Conservation (phyloP, 768 basidiomycete genomes). For the Exidia glandulosa region DNA sequence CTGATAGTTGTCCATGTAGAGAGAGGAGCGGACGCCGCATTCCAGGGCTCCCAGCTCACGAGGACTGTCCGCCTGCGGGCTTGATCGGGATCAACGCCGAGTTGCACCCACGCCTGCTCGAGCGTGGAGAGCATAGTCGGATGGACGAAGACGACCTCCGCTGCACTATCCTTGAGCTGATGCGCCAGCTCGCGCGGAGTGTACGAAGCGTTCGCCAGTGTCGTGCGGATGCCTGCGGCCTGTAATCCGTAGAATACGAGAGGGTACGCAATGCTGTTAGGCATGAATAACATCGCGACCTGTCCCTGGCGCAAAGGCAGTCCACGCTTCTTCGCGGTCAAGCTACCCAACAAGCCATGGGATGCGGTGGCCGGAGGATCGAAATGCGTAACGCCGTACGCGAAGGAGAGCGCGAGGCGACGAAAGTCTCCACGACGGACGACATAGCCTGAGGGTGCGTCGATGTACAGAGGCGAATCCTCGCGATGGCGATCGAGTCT, state of each 20-base stretch:
- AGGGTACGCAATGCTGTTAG: conserved; percentile 52
- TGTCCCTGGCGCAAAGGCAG: conserved; percentile 36
- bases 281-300: conserved; percentile 54
- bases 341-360: conserved; percentile 25
- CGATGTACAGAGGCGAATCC: conserved; percentile 47
- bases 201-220: conserved; percentile 66
- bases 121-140: conserved; percentile 50
- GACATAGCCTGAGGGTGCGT: conserved; percentile 45
- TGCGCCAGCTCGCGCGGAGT: conserved; percentile 55
- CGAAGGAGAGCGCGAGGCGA: conserved; percentile 44
- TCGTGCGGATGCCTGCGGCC: conserved; percentile 57
- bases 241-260: conserved; percentile 34
- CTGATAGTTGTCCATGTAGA: conserved; percentile 30
- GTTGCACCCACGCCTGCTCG: conserved; percentile 41
- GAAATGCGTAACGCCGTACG: conserved; percentile 25
- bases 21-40: conserved; percentile 24
- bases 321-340: conserved; percentile 7
- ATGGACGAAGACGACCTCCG: conserved; percentile 50
- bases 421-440: conserved; percentile 47
- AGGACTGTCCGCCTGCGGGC: conserved; percentile 47
- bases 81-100: conserved; percentile 36
- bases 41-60: conserved; percentile 22
- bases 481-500: conserved; percentile 33
- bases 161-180: conserved; percentile 60
- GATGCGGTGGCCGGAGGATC: neutral